Evolutionary conservation across 805 yeast genomes (phyloP).

Genomic region (Cyberlindnera sargentensis): DNA sequence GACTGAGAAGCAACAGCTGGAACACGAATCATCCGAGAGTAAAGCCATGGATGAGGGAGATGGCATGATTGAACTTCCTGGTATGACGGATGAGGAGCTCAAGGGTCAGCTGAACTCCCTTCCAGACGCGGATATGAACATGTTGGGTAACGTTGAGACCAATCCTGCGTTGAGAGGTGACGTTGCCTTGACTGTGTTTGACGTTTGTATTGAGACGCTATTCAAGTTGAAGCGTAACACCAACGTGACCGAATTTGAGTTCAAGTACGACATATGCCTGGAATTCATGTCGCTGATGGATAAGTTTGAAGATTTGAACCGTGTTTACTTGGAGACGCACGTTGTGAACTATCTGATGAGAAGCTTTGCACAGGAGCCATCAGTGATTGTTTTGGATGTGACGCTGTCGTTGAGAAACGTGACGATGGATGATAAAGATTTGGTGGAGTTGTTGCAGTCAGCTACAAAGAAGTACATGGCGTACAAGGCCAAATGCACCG

Average conservation of each 20-base stretch:
- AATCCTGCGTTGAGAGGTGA: constrained; percentile 76
- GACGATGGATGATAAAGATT: constrained; percentile 30
- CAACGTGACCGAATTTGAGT: constrained; percentile 19
- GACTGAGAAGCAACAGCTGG: constrained; percentile 62
- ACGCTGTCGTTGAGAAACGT: constrained; percentile 60
- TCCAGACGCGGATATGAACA: constrained; percentile 82
- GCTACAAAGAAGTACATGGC: constrained; percentile 68
- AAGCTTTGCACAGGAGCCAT: constrained; percentile 34
- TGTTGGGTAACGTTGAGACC: constrained; percentile 79
- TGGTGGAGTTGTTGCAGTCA: constrained; percentile 56
- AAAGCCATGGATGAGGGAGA: constrained; percentile 27
- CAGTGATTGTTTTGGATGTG: constrained; percentile 43
- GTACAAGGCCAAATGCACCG: constrained; percentile 38
- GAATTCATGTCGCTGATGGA: constrained; percentile 56
- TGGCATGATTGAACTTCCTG: constrained; percentile 37
- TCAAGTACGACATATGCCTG: constrained; percentile 34
- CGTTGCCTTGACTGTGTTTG: constrained; percentile 61
- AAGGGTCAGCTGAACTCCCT: constrained; percentile 60
- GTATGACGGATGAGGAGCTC: constrained; percentile 43
- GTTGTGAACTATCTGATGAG: constrained; percentile 47
- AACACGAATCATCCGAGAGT: constrained; percentile 31
- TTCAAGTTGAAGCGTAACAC: constrained; percentile 12
- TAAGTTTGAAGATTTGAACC: constrained; percentile 60
- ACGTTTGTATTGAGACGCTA: constrained; percentile 52
- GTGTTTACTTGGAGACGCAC: constrained; percentile 60